A percentile compares a stretch with the other conserved stretches of the same genome.
These are phyloP conservation scores for Hypoxylon sp. DNA, from an alignment of 2,329 filamentous ascomycete genomes.

Conservation along the genomic window DNA sequence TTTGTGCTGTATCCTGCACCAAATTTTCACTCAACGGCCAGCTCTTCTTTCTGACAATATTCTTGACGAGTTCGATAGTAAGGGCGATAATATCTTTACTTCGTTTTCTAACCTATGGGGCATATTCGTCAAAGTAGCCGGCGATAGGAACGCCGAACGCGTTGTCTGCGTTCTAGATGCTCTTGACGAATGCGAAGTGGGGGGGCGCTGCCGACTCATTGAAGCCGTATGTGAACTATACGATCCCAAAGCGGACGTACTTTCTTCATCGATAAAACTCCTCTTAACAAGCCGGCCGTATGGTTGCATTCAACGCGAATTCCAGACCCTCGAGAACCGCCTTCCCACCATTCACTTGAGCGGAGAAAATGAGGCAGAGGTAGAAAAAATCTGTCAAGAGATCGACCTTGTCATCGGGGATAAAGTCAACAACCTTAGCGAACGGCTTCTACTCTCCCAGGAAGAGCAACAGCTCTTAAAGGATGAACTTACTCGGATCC, in stretches of 20 bases:
- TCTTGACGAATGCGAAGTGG: conserved; percentile 58
- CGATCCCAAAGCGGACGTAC: not conserved
- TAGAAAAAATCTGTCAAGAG: conserved; percentile 52
- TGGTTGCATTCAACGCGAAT: conserved; percentile 46
- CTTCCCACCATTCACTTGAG: conserved; percentile 53
- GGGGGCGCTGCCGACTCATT: conserved; percentile 2
- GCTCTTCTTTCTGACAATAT: conserved; percentile 46
- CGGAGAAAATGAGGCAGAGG: conserved; percentile 49
- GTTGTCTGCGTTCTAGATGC: conserved; percentile 59
- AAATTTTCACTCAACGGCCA: conserved; percentile 53
- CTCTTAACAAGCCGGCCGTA: conserved; percentile 59
- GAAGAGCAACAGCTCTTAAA: not conserved
- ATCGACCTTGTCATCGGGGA: conserved; percentile 52
- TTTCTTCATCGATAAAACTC: conserved; percentile 53
- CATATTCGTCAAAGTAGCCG: conserved; percentile 45
- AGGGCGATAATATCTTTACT: conserved; percentile 32
- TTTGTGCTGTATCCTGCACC: conserved; percentile 56
- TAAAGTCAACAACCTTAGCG: conserved; percentile 32
- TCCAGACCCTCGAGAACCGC: conserved; percentile 40
- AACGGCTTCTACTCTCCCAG: not conserved
- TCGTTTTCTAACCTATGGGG: conserved; percentile 55
- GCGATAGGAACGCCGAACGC: conserved; percentile 10
- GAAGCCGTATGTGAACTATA: conserved; percentile 4
- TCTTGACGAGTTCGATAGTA: conserved; percentile 37
- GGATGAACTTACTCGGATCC: not conserved